Evolutionary conservation across 1,139 yeast genomes (phyloP).

Genomic region (Eremothecium sinecaudum): DNA sequence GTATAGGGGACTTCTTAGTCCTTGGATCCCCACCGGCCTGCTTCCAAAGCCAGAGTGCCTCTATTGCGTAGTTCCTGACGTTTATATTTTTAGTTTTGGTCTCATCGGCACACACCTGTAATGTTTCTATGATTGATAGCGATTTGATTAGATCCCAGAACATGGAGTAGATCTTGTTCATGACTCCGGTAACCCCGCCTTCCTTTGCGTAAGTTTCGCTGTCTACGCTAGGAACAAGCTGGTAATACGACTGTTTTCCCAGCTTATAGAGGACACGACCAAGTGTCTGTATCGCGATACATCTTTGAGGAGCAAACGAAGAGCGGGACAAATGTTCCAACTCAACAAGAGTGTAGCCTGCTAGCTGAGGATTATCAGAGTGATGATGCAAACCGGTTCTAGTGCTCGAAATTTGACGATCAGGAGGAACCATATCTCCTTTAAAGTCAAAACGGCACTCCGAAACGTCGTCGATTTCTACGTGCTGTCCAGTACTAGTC

Average conservation of each 20-base stretch:
- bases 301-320: constrained; percentile 72
- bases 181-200: constrained; percentile 34
- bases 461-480: constrained; percentile 50
- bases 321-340: constrained; percentile 73
- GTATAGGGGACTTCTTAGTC: constrained; percentile 5
- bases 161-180: constrained; percentile 39
- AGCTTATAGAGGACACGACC: constrained; percentile 81
- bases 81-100: constrained; percentile 55
- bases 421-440: constrained; percentile 62
- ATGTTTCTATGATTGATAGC: constrained; percentile 57
- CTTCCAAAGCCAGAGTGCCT: constrained; percentile 90
- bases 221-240: constrained; percentile 38
- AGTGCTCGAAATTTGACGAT: constrained; percentile 40
- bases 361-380: constrained; percentile 75
- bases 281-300: constrained; percentile 74
- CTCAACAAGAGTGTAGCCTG: constrained; percentile 86
- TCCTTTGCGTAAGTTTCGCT: constrained; percentile 35
- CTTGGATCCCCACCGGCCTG: constrained; percentile 55
- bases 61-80: constrained; percentile 77
- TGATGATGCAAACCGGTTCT: constrained; percentile 84
- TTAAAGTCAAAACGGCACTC: constrained; percentile 81
- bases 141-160: constrained; percentile 68
- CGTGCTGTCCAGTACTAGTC: constrained; percentile 29
- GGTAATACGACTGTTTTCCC: constrained; percentile 50
- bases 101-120: constrained; percentile 71